Base-by-base conservation (phyloP, 768 basidiomycete genomes). In the Cantharellus cinnabarinus region DNA sequence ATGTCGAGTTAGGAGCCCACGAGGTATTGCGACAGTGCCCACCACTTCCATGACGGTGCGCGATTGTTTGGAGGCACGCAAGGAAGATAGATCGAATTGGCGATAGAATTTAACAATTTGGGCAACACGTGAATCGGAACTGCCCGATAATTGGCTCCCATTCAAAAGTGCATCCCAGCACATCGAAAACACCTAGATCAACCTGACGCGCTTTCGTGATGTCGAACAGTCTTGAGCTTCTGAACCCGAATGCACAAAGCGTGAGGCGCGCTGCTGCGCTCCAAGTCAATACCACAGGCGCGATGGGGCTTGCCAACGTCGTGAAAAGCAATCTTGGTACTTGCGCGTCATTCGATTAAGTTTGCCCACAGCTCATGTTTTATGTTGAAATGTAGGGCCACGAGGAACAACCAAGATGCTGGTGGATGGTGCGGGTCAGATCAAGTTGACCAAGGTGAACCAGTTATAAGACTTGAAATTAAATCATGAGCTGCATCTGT, bases 401-500 rank as follows among this genome's bases (percentile, higher is more conserved):
- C 76, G 94, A 71, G 95, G 95, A 61, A 98, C 95, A 0, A 78
- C 97, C 65, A 99, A 99, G 76, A 98, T 99, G 94, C 82, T 99
- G 57, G 95, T 99, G 50, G 95, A 98, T 71, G 95, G 95, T 59
- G 77, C 93, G 10, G 95, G 95, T 5, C 88, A 91, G 73, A 93
- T 99, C 71, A 99, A 98, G 78, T 93, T 99, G 88, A 98, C 95
- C 63, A 99, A 98, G 76, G 73, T 72, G 50, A 55, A 68, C 57
- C 29, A 20, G 29, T 40, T 44, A 50, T 37, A 54, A 29, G 48
- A 37, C 39, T 34, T 44, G n/a, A 5, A 50, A 3, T 37, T 39
- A 15, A n/a, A 58, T 60, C 42, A 58, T 35, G 37, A 3, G 20
- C 54, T 55, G 4, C 54, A 42, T 53, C 40, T 4, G 5, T 59